Evolutionary conservation across 257 asterid species (phyloP), one percentile per base, ranked within the genome.

Genomic region (Jaltomata sinuosa): DNA sequence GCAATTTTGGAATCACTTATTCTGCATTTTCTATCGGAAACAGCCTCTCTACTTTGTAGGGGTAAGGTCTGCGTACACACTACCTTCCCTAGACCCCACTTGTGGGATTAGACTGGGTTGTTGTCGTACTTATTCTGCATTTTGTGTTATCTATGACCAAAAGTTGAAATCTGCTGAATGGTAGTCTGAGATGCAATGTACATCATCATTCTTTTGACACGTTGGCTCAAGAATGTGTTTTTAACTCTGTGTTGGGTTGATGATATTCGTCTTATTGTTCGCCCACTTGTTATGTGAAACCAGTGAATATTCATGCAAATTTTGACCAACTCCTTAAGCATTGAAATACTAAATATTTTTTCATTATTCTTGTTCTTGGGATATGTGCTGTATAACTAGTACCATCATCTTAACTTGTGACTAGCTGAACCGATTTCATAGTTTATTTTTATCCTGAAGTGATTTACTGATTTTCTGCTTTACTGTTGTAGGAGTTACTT

Each of bases 401-500:
- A 2, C 29, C 77, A 9, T 67, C 77, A 34, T 67, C 16, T 34
- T 19, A 9, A 19, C 50, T 36, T 21, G 1, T 69, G 53, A 21
- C 16, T 0, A 38, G 53, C 79, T 71, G 79, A 71, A 38, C 18
- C 11, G 2, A 42, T 42, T 42, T 40, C 12, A 22, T 22, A 29
- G 12, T 12, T 72, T 72, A 42, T 6, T 62, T 65, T 65, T 31
- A 14, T 65, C 25, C 12, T 31, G 12, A 12, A 62, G 14, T 11
- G 7, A 4, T 10, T 11, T 71, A 71, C 45, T 61, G 29, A 45
- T 29, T 61, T 82, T 82, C 64, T 49, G 0, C 53, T 45, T 47
- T 64, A 82, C 42, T 64, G 57, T 45, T 84, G 80, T 82, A 95
- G 98, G 97, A 95, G 88, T 90, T 95, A 72, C 99, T 94, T 87